Evolutionary conservation across 495 filamentous ascomycete species (phyloP).

Genomic region (Neohortaea acidophila): DNA sequence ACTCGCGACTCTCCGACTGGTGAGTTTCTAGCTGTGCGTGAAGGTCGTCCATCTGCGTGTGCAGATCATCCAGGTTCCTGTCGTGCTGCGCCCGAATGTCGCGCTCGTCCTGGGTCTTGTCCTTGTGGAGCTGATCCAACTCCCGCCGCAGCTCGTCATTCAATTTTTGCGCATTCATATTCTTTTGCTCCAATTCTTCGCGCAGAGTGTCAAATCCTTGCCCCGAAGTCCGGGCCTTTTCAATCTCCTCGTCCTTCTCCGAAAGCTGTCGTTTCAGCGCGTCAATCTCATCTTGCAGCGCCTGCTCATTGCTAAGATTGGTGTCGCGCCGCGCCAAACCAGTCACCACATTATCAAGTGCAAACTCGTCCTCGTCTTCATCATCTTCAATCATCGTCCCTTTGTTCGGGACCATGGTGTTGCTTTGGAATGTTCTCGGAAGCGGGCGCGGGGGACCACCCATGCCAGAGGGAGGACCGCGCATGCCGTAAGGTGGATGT

Average conservation of each 20-base stretch:
- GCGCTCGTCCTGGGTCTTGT: conserved; percentile 48
- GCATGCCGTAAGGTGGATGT: conserved; percentile 6
- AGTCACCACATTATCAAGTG: conserved; percentile 34
- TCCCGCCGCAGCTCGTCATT: conserved; percentile 54
- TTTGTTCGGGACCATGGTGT: conserved; percentile 92
- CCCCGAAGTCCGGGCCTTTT: conserved; percentile 32
- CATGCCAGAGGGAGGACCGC: conserved; percentile 7
- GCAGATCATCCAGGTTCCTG: conserved; percentile 24
- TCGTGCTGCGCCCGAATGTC: conserved; percentile 52
- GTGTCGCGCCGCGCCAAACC: conserved; percentile 33
- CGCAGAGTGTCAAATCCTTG: conserved; percentile 45
- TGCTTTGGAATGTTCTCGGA: conserved; percentile 85
- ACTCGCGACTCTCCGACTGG: conserved; percentile 13
- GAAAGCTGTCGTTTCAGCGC: conserved; percentile 58
- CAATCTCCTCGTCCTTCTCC: conserved; percentile 43
- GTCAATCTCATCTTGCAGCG: conserved; percentile 50
- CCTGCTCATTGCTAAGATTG: background rate
- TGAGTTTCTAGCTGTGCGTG: conserved; percentile 10
- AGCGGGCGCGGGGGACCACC: conserved; percentile 37
- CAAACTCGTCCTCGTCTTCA: conserved; percentile 55
- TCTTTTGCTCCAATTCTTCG: conserved; percentile 56
- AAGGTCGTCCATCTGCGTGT: conserved; percentile 8
- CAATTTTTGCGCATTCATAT: conserved; percentile 61
- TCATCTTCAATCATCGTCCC: conserved; percentile 97
- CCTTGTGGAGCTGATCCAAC: conserved; percentile 52